Conservation (phyloP, 176 grass and related monocot species). For the Otatea glauca region DNA sequence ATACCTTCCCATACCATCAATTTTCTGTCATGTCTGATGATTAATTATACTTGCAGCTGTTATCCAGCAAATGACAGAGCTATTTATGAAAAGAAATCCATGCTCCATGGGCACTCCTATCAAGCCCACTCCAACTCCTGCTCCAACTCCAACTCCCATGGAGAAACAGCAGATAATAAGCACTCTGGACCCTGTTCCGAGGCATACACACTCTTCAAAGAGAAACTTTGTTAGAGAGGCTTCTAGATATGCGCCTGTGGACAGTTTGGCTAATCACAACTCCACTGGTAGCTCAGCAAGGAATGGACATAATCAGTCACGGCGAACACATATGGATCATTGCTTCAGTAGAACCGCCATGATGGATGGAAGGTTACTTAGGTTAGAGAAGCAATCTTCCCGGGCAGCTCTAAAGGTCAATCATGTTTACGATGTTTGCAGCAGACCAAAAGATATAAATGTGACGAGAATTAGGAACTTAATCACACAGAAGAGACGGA, state of each 20-base stretch:
- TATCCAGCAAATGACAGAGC: constrained; percentile 57
- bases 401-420: constrained; percentile 21
- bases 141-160: background rate
- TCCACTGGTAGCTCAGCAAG: background rate
- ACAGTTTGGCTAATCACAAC: background rate
- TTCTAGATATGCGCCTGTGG: background rate
- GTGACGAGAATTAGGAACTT: constrained; percentile 39
- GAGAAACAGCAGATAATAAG: constrained; percentile 36
- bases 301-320: constrained; percentile 23
- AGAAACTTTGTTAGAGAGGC: constrained; percentile 37
- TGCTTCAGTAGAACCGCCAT: background rate
- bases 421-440: constrained; percentile 11
- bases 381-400: constrained; percentile 19
- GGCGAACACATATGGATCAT: constrained; percentile 14
- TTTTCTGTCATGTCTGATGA: constrained; percentile 10
- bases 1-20: constrained; percentile 1
- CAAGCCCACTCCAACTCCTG: constrained; percentile 1
- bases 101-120: constrained; percentile 1
- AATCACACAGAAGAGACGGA: constrained; percentile 52
- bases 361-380: constrained; percentile 29
- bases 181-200: constrained; percentile 41
- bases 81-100: constrained; percentile 47
- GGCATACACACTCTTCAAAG: constrained; percentile 33
- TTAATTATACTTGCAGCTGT: constrained; percentile 50
- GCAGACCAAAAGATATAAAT: constrained; percentile 11